Conservation (phyloP, 2,329 filamentous ascomycete genomes). For the Ascochyta lentis region DNA sequence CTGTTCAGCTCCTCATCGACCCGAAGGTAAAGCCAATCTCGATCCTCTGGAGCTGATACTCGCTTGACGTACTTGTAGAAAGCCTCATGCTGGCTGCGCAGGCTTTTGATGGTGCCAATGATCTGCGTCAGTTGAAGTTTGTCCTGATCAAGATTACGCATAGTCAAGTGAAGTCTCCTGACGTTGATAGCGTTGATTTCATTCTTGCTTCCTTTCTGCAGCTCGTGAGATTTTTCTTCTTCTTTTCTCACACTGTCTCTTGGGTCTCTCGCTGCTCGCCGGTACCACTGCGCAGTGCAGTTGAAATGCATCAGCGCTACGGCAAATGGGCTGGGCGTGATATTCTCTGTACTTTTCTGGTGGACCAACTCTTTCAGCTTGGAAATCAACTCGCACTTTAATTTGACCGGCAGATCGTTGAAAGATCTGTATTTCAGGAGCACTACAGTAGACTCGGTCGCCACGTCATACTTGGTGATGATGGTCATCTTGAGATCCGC, state of each 20-base stretch:
- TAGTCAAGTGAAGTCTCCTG: conserved; percentile 1
- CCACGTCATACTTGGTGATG: conserved; percentile 13
- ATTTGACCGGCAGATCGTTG: conserved; percentile 14
- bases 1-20: too few species aligned
- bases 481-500: conserved; percentile 17
- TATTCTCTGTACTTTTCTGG: background rate
- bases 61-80: background rate
- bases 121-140: conserved; percentile 16
- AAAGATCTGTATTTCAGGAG: conserved; percentile 18
- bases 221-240: conserved; percentile 11
- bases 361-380: background rate
- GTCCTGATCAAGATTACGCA: conserved; percentile 20
- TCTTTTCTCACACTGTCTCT: conserved; percentile 14
- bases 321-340: conserved; percentile 12
- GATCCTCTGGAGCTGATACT: too few species aligned
- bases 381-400: conserved; percentile 8
- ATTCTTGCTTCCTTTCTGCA: background rate
- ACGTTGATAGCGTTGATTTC: too few species aligned
- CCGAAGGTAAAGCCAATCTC: too few species aligned
- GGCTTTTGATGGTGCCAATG: conserved; percentile 11
- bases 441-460: conserved; percentile 9
- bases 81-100: conserved; percentile 16
- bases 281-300: conserved; percentile 15
- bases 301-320: conserved; percentile 13
- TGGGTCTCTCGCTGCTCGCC: conserved; percentile 11